Conservation (phyloP, 1,139 yeast species). For the Yamadazyma epiphylla region DNA sequence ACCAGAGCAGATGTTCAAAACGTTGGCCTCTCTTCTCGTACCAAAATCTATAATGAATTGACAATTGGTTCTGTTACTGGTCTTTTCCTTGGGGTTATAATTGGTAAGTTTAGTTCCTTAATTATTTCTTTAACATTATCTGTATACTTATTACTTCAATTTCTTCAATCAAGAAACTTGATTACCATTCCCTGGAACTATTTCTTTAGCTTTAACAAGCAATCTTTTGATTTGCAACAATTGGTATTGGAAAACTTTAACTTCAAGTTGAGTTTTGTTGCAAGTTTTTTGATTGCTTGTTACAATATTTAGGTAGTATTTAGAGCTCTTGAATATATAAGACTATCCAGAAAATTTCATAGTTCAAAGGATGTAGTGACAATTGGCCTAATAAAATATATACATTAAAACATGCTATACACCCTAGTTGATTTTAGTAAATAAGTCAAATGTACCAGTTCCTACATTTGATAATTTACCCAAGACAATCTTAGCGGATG, state of each 20-base stretch:
- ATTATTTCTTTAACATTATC: slow-evolving; percentile 52
- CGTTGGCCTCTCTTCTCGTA: slow-evolving; percentile 4
- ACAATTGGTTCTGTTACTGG: slow-evolving; percentile 70
- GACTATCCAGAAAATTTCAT: no score
- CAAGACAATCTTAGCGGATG: slow-evolving; percentile 91
- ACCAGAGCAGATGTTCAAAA: slow-evolving; percentile 3
- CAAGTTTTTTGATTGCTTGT: slow-evolving; percentile 64
- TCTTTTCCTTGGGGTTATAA: slow-evolving; percentile 54
- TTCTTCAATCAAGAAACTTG: slow-evolving; percentile 56
- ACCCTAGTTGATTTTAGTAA: slow-evolving; percentile 49
- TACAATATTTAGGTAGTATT: slow-evolving; percentile 52
- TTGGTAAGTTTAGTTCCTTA: slow-evolving; percentile 63
- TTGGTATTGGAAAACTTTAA: slow-evolving; percentile 60
- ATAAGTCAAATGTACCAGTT: slow-evolving; percentile 91
- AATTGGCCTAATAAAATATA: no score
- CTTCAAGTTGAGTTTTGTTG: slow-evolving; percentile 58
- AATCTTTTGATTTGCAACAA: slow-evolving; percentile 45
- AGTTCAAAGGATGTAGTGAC: no score
- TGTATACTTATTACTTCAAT: slow-evolving; percentile 51
- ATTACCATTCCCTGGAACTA: slow-evolving; percentile 48
- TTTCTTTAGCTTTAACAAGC: slow-evolving; percentile 42
- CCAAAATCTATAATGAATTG: slow-evolving; percentile 53
- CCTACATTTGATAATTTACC: slow-evolving; percentile 93
- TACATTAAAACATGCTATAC: no score
- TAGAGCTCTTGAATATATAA: no score